Evolutionary conservation across 139 green algal species (phyloP).

Genomic region (Tetradesmus lagerheimii): DNA sequence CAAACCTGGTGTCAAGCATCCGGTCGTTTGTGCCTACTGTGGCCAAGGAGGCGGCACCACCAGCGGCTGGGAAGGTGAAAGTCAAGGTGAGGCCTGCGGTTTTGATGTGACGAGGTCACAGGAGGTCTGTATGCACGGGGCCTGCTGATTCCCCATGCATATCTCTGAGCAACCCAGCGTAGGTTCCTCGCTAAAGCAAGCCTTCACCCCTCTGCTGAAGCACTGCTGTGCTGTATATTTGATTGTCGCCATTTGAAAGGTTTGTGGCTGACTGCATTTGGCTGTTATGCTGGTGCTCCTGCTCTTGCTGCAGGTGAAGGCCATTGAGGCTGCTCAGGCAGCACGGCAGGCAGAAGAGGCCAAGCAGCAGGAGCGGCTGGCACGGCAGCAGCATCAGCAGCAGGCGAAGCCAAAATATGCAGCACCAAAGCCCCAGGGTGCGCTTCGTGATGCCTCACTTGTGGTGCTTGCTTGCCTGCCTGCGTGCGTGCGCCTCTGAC

Average conservation of each 20-base stretch:
- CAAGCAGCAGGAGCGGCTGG: slow-evolving; percentile 52
- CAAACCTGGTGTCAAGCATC: slow-evolving; percentile 77
- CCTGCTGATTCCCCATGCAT: too few species aligned
- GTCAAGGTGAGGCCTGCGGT: slow-evolving; percentile 62
- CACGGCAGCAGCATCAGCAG: slow-evolving; percentile 24
- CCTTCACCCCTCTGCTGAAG: background rate
- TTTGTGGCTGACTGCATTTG: background rate
- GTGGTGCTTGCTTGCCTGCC: background rate
- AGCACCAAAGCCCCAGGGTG: background rate
- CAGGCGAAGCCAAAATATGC: background rate
- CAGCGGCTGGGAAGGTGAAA: slow-evolving; percentile 72
- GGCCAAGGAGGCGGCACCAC: slow-evolving; percentile 38
- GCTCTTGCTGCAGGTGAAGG: slow-evolving; percentile 68
- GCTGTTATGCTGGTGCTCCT: background rate
- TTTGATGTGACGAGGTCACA: too few species aligned
- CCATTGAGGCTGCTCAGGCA: slow-evolving; percentile 75
- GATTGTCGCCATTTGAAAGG: too few species aligned
- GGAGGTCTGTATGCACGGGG: too few species aligned
- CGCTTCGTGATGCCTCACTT: background rate
- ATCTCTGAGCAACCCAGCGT: too few species aligned
- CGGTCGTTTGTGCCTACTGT: slow-evolving; percentile 78
- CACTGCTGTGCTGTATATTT: background rate
- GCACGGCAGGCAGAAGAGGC: slow-evolving; percentile 64
- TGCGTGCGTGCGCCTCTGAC: too few species aligned
- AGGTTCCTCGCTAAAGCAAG: background rate